Percentiles rank a stretch among this genome's conserved stretches.
These are phyloP conservation scores for Citrus maxima DNA, from an alignment of 345 rosid genomes.

Conservation along the genomic window DNA sequence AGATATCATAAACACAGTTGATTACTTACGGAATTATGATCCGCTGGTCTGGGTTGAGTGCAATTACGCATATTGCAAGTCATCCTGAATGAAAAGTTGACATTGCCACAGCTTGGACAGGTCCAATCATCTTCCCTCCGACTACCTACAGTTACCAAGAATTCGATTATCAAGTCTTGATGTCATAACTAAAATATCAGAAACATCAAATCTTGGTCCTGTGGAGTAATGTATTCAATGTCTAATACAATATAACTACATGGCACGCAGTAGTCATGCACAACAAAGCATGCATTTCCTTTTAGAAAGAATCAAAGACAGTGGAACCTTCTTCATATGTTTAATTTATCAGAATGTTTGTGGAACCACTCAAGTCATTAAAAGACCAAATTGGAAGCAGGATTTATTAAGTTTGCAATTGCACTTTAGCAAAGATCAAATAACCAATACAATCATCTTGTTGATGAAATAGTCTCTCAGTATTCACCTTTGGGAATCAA, in stretches of 20 bases:
- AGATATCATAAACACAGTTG: background rate
- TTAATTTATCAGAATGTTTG: background rate
- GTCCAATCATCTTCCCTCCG: slow-evolving; percentile 99
- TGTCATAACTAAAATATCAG: background rate
- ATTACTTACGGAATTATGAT: slow-evolving; percentile 63
- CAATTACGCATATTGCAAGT: slow-evolving; percentile 99
- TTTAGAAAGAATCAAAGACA: background rate
- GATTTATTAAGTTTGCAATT: background rate
- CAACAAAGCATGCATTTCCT: background rate
- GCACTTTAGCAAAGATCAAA: background rate
- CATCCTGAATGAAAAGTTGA: slow-evolving; percentile 92
- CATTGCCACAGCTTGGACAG: slow-evolving; percentile 97
- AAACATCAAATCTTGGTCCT: background rate
- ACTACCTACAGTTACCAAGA: slow-evolving; percentile 51
- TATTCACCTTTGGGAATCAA: background rate
- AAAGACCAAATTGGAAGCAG: background rate
- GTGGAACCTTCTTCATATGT: background rate
- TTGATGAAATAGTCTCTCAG: background rate
- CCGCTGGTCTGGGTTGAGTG: slow-evolving; percentile 95
- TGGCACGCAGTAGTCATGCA: background rate
- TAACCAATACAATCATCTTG: background rate
- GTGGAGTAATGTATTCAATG: background rate
- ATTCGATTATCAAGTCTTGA: background rate
- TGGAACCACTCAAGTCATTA: background rate
- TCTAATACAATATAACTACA: background rate